Evolutionary conservation across 768 basidiomycete species (phyloP).

Genomic region (Lyophyllum decastes): DNA sequence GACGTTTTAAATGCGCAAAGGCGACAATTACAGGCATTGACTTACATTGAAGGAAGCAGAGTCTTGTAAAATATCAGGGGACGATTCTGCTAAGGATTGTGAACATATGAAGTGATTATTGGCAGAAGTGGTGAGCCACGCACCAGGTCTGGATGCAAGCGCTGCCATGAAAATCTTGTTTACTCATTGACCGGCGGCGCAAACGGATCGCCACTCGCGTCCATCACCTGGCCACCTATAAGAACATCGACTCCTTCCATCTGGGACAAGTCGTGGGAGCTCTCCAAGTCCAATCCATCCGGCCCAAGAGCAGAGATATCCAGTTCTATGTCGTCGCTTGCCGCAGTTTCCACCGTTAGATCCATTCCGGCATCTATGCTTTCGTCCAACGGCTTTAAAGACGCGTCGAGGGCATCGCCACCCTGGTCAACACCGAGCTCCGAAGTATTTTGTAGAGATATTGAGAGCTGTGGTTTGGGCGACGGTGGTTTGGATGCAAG

Average conservation of each 20-base stretch:
- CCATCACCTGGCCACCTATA: constrained; percentile 63
- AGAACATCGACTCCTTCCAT: constrained; percentile 53
- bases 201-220: constrained; percentile 63
- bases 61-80: too few relatives aligned
- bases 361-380: constrained; percentile 41
- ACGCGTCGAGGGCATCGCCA: constrained; percentile 50
- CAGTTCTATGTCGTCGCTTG: constrained; percentile 47
- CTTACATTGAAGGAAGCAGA: too few relatives aligned
- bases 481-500: constrained; percentile 62
- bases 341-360: constrained; percentile 36
- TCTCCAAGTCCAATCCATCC: constrained; percentile 61
- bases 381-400: constrained; percentile 56
- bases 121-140: background rate
- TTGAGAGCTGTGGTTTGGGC: constrained; percentile 64
- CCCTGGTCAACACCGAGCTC: constrained; percentile 43
- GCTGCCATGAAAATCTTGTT: background rate
- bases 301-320: constrained; percentile 68
- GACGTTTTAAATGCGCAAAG: too few relatives aligned
- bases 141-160: background rate
- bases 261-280: constrained; percentile 54
- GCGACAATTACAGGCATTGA: too few relatives aligned
- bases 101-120: background rate
- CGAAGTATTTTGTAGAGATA: constrained; percentile 49
- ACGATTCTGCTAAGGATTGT: too few relatives aligned
- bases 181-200: constrained; percentile 24